Evolutionary conservation across 306 rosid species (phyloP).

Genomic region (Coriaria nepalensis): DNA sequence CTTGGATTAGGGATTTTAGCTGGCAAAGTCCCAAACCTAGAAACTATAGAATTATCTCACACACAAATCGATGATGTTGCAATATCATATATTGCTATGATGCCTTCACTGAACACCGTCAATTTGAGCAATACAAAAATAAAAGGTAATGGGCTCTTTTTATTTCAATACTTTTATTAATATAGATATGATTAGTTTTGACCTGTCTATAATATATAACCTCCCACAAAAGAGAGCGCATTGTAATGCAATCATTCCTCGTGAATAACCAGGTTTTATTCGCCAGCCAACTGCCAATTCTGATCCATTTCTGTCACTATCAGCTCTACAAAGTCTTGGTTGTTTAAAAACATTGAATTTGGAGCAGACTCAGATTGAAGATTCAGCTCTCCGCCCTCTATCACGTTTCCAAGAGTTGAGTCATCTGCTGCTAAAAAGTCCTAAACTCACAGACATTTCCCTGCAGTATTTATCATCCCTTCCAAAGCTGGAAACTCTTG

Average conservation of each 20-base stretch:
- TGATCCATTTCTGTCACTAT: conserved; percentile 27
- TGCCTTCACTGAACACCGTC: conserved; percentile 64
- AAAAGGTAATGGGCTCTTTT: conserved; percentile 41
- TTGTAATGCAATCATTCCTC: too few relatives aligned
- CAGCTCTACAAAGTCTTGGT: conserved; percentile 36
- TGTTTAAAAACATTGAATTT: conserved; percentile 53
- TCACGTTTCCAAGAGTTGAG: conserved; percentile 44
- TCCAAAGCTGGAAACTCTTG: conserved; percentile 47
- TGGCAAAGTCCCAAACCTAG: conserved; percentile 64
- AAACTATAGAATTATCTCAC: conserved; percentile 47
- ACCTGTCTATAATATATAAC: too few relatives aligned
- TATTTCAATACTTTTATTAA: too few relatives aligned
- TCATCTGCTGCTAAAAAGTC: conserved; percentile 39
- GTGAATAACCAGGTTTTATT: conserved; percentile 36
- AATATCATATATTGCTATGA: conserved; percentile 41
- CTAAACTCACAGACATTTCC: conserved; percentile 49
- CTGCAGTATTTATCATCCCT: conserved; percentile 49
- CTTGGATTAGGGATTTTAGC: conserved; percentile 55
- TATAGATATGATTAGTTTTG: too few relatives aligned
- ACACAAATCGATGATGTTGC: conserved; percentile 63
- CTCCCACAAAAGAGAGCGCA: too few relatives aligned
- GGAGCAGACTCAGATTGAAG: conserved; percentile 47
- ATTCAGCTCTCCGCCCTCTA: conserved; percentile 39
- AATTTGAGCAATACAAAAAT: conserved; percentile 62
- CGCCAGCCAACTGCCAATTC: conserved; percentile 18